A percentile compares a stretch with the other conserved stretches of the same genome.
Conservation (phyloP, 441 rosid genomes). For the Croton setiger region DNA sequence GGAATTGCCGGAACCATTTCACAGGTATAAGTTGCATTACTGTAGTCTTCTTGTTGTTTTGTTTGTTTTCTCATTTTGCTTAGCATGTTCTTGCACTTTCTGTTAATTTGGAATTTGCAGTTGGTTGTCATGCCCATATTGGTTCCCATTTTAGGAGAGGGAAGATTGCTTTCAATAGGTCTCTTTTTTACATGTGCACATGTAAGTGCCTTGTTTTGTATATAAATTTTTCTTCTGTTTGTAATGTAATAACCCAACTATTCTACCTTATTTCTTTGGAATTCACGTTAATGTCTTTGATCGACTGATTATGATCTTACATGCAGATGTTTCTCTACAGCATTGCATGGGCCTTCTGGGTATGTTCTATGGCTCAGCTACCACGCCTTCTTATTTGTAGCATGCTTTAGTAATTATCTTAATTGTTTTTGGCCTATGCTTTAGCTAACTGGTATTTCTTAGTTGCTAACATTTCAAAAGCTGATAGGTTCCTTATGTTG, state of each 20-base stretch:
- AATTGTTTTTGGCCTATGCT: background rate
- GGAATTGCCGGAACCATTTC: slow-evolving; percentile 84
- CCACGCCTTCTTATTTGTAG: slow-evolving; percentile 9
- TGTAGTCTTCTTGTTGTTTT: background rate
- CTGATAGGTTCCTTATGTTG: slow-evolving; percentile 73
- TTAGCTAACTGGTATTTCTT: background rate
- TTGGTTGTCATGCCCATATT: slow-evolving; percentile 71
- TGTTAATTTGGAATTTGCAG: slow-evolving; percentile 41
- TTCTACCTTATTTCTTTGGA: background rate
- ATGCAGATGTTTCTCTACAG: slow-evolving; percentile 76
- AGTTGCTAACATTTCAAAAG: slow-evolving; percentile 24
- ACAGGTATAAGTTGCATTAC: slow-evolving; percentile 49
- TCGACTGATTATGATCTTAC: slow-evolving; percentile 16
- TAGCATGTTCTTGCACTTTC: background rate
- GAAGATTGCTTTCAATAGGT: slow-evolving; percentile 65
- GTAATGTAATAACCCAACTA: background rate
- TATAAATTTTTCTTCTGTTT: background rate
- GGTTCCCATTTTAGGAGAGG: slow-evolving; percentile 71
- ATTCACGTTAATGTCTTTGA: background rate
- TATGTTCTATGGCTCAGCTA: slow-evolving; percentile 27
- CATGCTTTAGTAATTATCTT: background rate
- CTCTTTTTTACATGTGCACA: slow-evolving; percentile 67
- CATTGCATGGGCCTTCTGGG: slow-evolving; percentile 86
- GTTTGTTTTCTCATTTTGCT: background rate
- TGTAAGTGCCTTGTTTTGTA: slow-evolving; percentile 39